phyloP scores from a whole-genome alignment of 106 monocot genomes.

The Phalaenopsis aphrodite region DNA sequence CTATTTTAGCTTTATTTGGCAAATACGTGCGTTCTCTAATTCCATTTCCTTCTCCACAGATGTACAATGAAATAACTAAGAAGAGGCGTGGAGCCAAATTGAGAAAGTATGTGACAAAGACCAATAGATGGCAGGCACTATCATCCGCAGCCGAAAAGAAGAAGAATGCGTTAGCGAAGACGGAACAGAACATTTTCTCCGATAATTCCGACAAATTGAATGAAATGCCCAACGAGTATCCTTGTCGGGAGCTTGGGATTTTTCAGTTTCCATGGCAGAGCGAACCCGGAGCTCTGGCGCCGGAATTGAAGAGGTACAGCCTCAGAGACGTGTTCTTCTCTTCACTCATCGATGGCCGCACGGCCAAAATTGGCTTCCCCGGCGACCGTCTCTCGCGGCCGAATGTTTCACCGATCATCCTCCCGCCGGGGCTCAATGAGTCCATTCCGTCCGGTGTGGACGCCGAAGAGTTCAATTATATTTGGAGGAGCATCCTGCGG shows the following conservation, averaged over 20 bases:
- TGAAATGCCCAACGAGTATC: neutral
- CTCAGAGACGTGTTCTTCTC: conserved; percentile 69
- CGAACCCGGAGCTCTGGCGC: conserved; percentile 2
- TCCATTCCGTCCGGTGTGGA: conserved; percentile 12
- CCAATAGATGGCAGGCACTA: neutral
- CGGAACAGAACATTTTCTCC: neutral
- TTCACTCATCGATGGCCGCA: conserved; percentile 55
- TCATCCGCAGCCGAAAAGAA: neutral
- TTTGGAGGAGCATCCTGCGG: conserved; percentile 42
- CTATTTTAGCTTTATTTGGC: neutral
- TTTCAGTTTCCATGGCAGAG: conserved; percentile 72
- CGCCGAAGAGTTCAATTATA: conserved; percentile 33
- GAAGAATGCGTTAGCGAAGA: neutral
- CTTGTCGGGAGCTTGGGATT: conserved; percentile 23
- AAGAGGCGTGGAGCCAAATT: neutral
- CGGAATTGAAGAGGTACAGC: conserved; percentile 22
- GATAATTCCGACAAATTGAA: neutral
- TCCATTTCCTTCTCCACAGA: neutral
- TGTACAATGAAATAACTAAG: neutral
- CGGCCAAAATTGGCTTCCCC: conserved; percentile 43
- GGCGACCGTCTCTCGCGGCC: conserved; percentile 38
- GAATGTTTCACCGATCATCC: conserved; percentile 5
- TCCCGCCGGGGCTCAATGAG: conserved; percentile 14
- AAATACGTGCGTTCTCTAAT: neutral
- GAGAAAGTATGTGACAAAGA: no score